Conservation (phyloP, 139 green algal genomes). For the Pleodorina starrii region DNA sequence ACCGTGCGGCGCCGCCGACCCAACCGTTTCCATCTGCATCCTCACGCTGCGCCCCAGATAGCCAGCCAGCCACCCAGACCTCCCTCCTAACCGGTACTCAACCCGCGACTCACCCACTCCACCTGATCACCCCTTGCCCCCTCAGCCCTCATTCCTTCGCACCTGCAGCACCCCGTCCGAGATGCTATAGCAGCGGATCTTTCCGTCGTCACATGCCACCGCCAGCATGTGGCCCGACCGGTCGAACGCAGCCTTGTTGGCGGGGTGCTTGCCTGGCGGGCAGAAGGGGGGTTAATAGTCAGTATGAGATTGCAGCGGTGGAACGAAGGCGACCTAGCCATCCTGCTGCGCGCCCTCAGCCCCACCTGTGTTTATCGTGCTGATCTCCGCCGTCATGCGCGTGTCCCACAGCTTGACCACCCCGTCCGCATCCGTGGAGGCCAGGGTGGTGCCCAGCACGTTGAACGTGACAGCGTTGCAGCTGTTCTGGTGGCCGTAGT, state of each 20-base stretch:
- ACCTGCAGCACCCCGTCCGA: conserved; percentile 57
- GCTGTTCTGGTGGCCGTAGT: conserved; percentile 89
- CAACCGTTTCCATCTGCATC: too few relatives aligned
- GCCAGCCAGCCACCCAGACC: too few relatives aligned
- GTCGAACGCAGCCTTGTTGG: conserved; percentile 83
- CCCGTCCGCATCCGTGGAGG: conserved; percentile 84
- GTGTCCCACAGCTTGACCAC: conserved; percentile 90
- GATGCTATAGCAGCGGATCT: conserved; percentile 67
- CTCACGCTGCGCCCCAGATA: too few relatives aligned
- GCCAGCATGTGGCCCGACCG: conserved; percentile 72
- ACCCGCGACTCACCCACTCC: too few relatives aligned
- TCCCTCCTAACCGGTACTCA: too few relatives aligned
- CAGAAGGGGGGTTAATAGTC: too few relatives aligned
- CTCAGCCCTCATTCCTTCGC: too few relatives aligned
- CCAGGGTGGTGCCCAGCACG: conserved; percentile 65
- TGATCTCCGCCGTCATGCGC: conserved; percentile 86
- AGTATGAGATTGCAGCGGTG: too few relatives aligned
- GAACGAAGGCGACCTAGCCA: too few relatives aligned
- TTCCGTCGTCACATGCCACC: conserved; percentile 81
- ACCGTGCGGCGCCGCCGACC: too few relatives aligned
- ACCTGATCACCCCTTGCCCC: too few relatives aligned
- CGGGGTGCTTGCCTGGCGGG: conserved; percentile 68
- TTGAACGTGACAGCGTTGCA: conserved; percentile 81
- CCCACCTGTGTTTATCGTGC: conserved; percentile 59
- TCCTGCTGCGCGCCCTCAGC: too few relatives aligned